phyloP scores from a whole-genome alignment of 768 basidiomycete genomes.

The Galerina sulciceps region DNA sequence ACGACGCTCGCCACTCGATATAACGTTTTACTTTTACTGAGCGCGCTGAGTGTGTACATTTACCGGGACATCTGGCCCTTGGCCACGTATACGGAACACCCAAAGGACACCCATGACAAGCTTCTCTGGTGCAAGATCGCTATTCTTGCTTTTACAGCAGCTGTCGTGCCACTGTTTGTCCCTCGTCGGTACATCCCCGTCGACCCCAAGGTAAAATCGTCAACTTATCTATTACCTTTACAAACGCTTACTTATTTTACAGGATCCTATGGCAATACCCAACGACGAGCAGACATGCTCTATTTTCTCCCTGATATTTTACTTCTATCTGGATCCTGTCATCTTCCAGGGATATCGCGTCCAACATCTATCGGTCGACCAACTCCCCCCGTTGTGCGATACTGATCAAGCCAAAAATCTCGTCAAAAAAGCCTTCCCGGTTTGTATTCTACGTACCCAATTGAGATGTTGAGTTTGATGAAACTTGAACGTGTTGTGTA shows the following conservation, averaged over 20 bases:
- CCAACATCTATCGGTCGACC: slow-evolving; percentile 47
- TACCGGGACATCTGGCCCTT: slow-evolving; percentile 63
- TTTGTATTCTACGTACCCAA: slow-evolving; percentile 20
- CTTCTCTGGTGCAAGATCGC: slow-evolving; percentile 54
- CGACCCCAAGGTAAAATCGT: slow-evolving; percentile 40
- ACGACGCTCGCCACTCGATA: slow-evolving; percentile 60
- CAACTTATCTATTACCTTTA: neutral
- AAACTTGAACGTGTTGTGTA: slow-evolving; percentile 16
- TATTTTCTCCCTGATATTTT: slow-evolving; percentile 44
- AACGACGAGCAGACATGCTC: slow-evolving; percentile 56
- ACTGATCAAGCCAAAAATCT: slow-evolving; percentile 43
- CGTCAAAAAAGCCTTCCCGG: slow-evolving; percentile 14
- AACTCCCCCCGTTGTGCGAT: slow-evolving; percentile 64
- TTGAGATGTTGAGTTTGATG: neutral
- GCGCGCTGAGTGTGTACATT: slow-evolving; percentile 43
- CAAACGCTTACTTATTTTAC: neutral
- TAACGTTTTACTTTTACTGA: slow-evolving; percentile 16
- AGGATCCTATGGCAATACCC: slow-evolving; percentile 33
- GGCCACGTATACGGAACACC: slow-evolving; percentile 45
- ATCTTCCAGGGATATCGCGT: slow-evolving; percentile 45
- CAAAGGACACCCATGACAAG: slow-evolving; percentile 49
- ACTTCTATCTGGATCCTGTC: slow-evolving; percentile 55
- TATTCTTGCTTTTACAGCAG: slow-evolving; percentile 44
- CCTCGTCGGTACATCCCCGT: slow-evolving; percentile 58
- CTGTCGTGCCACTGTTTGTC: slow-evolving; percentile 56